Evolutionary conservation across 164 flowering plant species (phyloP).

Genomic region (Buxus sempervirens): DNA sequence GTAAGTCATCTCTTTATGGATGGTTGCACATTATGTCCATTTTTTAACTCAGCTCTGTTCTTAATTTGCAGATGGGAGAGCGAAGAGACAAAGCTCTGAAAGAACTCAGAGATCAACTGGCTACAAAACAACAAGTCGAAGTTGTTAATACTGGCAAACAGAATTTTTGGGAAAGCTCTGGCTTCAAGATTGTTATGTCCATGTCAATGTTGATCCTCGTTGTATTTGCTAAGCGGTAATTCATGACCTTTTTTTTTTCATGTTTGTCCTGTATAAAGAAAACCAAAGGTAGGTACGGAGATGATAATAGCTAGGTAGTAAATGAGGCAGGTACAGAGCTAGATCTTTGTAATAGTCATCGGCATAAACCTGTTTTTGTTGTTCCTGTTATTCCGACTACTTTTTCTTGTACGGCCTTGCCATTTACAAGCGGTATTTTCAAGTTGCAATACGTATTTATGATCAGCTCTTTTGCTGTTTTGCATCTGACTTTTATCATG

Average conservation of each 20-base stretch:
- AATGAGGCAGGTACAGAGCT: slow-evolving; percentile 11
- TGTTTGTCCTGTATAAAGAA: slow-evolving; percentile 16
- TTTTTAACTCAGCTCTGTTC: background rate
- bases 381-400: background rate
- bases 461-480: too few species aligned
- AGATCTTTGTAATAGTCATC: slow-evolving; percentile 11
- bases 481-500: too few species aligned
- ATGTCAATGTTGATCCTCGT: slow-evolving; percentile 88
- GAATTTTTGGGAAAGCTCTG: slow-evolving; percentile 81
- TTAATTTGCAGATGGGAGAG: slow-evolving; percentile 67
- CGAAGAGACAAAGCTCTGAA: slow-evolving; percentile 77
- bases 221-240: slow-evolving; percentile 72
- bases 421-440: too few species aligned
- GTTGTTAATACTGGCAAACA: slow-evolving; percentile 37
- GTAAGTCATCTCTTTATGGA: too few species aligned
- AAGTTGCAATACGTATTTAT: too few species aligned
- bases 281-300: background rate
- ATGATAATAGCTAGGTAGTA: background rate
- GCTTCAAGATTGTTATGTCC: slow-evolving; percentile 80
- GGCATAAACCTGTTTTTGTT: slow-evolving; percentile 8
- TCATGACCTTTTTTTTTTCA: background rate
- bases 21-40: background rate
- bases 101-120: slow-evolving; percentile 76
- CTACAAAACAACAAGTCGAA: slow-evolving; percentile 38
- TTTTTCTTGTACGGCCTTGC: too few species aligned